A percentile compares a stretch with the other conserved stretches of the same genome.
phyloP scores from a whole-genome alignment of 164 flowering plant genomes.

The Macadamia tetraphylla region DNA sequence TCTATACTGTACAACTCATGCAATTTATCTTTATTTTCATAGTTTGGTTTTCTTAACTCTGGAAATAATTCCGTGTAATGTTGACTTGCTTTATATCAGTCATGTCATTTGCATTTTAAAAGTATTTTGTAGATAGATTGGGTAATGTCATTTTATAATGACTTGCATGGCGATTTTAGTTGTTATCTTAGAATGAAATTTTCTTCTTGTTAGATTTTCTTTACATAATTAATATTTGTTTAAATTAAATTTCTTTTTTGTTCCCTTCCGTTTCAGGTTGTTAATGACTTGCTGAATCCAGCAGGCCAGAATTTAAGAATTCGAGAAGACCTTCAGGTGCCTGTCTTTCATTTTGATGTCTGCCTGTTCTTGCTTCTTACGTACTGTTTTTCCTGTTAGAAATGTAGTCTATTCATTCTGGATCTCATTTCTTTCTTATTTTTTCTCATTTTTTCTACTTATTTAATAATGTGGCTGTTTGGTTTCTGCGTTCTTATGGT shows the following conservation, averaged over 20 bases:
- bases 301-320: constrained; percentile 92
- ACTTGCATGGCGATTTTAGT: not conserved
- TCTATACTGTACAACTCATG: too few species aligned
- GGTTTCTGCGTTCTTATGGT: too few species aligned
- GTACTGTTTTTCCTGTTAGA: not conserved
- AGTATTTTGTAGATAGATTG: not conserved
- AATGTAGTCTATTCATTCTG: not conserved
- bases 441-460: not conserved
- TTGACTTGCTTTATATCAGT: too few species aligned
- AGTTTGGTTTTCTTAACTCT: too few species aligned
- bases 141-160: not conserved
- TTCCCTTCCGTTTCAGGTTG: constrained; percentile 57
- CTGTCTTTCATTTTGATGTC: not conserved
- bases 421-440: not conserved
- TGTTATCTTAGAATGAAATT: not conserved
- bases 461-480: too few species aligned
- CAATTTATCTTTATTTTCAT: too few species aligned
- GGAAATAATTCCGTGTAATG: too few species aligned
- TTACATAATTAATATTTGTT: not conserved
- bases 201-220: not conserved
- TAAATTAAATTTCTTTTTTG: not conserved
- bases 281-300: constrained; percentile 94
- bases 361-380: not conserved
- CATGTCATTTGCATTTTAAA: not conserved
- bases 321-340: constrained; percentile 93